Percentiles rank a stretch among this genome's conserved stretches.
Conservation (phyloP, 805 yeast species). For the Teunomyces lycoperdinae region DNA sequence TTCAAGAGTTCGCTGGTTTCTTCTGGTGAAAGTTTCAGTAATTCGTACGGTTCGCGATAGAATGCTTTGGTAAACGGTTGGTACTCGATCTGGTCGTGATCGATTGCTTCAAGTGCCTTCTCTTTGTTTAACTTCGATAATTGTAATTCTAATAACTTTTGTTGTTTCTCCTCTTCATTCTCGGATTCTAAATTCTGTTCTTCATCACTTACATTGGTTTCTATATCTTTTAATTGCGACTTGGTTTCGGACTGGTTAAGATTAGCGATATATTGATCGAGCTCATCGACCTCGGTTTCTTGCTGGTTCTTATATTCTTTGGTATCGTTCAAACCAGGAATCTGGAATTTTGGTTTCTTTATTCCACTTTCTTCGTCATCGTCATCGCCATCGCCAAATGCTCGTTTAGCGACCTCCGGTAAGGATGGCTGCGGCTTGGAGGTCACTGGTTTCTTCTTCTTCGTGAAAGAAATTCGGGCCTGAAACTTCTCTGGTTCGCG, state of each 20-base stretch:
- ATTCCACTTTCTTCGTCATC: constrained; percentile 26
- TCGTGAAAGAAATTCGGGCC: neutral
- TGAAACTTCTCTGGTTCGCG: neutral
- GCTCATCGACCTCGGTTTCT: constrained; percentile 20
- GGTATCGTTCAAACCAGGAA: constrained; percentile 13
- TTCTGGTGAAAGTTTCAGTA: constrained; percentile 44
- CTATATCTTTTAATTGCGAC: neutral
- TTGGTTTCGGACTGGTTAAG: constrained; percentile 1
- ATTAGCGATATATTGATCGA: constrained; percentile 12
- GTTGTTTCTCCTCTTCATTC: constrained; percentile 33
- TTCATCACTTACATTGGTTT: constrained; percentile 6
- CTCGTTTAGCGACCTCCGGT: too few species aligned
- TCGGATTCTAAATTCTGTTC: constrained; percentile 17
- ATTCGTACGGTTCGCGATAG: constrained; percentile 58
- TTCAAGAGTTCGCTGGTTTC: constrained; percentile 57
- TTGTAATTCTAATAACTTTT: constrained; percentile 33
- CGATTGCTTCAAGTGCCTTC: constrained; percentile 49
- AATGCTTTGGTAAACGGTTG: constrained; percentile 59
- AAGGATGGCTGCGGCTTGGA: too few species aligned
- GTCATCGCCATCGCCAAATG: constrained; percentile 18
- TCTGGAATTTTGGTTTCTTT: constrained; percentile 17
- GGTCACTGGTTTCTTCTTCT: neutral
- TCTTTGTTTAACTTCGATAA: constrained; percentile 44
- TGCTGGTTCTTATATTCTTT: constrained; percentile 10
- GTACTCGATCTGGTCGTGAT: constrained; percentile 44